Evolutionary conservation across 192 early-diverging fungal genomes (phyloP), one percentile per base, ranked within the genome.

Genomic region (Entomortierella chlamydospora): DNA sequence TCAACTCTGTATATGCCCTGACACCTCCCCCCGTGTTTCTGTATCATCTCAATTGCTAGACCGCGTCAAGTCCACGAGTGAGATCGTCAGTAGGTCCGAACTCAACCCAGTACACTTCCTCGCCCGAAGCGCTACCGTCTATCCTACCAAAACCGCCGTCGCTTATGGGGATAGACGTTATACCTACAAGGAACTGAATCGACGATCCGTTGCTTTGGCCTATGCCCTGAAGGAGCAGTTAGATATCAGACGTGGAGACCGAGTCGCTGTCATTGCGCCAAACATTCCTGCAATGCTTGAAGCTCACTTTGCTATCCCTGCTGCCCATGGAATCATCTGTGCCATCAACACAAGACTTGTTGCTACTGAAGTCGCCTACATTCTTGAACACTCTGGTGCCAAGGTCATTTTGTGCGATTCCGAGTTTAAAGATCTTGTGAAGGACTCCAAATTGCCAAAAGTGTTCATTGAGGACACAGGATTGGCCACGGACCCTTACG

Each of bases 281-380:
- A 91, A 90, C 55, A 85, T 82, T 25, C 83, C 86, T n/a, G 69
- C 82, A 10, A 70, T 88, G 61, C 64, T 91, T 5, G 90, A 91
- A 28, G 86, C 88, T 1, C 85, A 89, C n/a, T 91, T 83, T 81
- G 89, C 79, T 17, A 81, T 91, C n/a, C 88, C 89, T 10, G 83
- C 84, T 29, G 63, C 83, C n/a, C 82, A 84, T 23, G 89, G 81
- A 9, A 81, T 89, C 18, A 66, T 90, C 9, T 87, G 88, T 7
- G 85, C 86, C 12, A 77, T 91, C 60, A 91, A 91, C 63, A 81
- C 85, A 9, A 83, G 90, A 20, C 70, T 91, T 2, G 78, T 71
- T 2, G 62, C 82, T 8, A 37, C 57, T 6, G 90, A 91, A 68
- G 76, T 91, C 2, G 84, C 73, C 9, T 91, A 90, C 57, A 89